Base-by-base conservation (phyloP, 225 moss, liverwort and hornwort genomes). In the Sphagnum contortum region DNA sequence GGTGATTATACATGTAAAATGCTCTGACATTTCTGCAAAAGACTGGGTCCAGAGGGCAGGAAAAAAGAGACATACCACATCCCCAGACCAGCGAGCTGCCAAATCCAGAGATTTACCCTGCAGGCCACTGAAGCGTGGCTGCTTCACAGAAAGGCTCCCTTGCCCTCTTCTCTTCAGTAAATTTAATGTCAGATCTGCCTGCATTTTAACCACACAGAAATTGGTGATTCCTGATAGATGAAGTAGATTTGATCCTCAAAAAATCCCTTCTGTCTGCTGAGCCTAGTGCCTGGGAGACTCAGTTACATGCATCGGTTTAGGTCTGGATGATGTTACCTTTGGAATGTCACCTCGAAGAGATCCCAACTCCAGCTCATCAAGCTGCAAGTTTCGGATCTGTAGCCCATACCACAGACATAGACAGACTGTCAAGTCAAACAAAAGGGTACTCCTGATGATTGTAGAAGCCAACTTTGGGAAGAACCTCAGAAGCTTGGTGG, bases 31-130 rank as follows among this genome's bases (percentile, higher is more conserved):
- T 29, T 29, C 29, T 29, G 29, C 29, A 29, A 29, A 29, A 29
- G 29, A 29, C 29, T 29, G 29, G 29, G 29, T 29, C 29, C 29
- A 29, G 29, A 29, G 29, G 29, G 29, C 29, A 52, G 9, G 52
- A 9, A 5, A 52, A 52, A 52, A 9, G 13, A 13, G 5, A 57
- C 72, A 48, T 83, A 98, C 98, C 93, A 98, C 98, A 73, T 98
- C 98, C 70, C 98, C 98, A 66, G 98, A 98, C 98, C 98, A 98
- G 48, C 98, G 89, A 64, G 89, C 98, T 68, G 87, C 83, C 64
- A 98, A 61, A 75, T 93, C 98, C 54, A 98, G 79, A 44, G 98
- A 89, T 75, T 98, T 87, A 70, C 93, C 93, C 76, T 93, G 93
- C 57, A 98, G 69, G 14, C 98, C 98, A 78, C 98, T 98, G 70